Evolutionary conservation across 148 eudicot genomes (phyloP).

Genomic region (Fagopyrum homotropicum): DNA sequence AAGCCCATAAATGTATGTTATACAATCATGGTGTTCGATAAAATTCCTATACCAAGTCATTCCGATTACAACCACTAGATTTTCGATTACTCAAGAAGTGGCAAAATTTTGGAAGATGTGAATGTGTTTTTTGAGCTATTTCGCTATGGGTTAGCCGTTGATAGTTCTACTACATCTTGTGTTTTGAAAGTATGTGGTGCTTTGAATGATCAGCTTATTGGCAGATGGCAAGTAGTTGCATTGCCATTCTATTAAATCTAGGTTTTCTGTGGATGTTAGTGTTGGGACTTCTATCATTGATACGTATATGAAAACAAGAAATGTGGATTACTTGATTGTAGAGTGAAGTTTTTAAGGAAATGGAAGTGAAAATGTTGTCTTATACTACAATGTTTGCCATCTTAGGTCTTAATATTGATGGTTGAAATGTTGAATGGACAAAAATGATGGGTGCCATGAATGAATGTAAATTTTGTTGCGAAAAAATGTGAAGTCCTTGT

Average conservation of each 20-base stretch:
- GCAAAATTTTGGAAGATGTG: slow-evolving; percentile 33
- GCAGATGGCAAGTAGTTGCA: slow-evolving; percentile 71
- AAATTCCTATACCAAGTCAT: slow-evolving; percentile 27
- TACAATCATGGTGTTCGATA: slow-evolving; percentile 55
- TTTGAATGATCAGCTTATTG: slow-evolving; percentile 28
- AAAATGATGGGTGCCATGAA: no score
- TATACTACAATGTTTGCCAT: slow-evolving; percentile 71
- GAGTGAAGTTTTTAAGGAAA: slow-evolving; percentile 44
- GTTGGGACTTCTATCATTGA: slow-evolving; percentile 81
- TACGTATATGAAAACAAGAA: slow-evolving; percentile 67
- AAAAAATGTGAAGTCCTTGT: no score
- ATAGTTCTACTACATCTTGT: slow-evolving; percentile 72
- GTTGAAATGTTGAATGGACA: no score
- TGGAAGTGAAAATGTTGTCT: slow-evolving; percentile 74
- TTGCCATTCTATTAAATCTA: slow-evolving; percentile 51
- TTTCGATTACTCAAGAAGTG: slow-evolving; percentile 50
- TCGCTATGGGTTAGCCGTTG: slow-evolving; percentile 31
- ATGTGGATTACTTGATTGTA: slow-evolving; percentile 31
- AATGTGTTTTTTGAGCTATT: slow-evolving; percentile 34
- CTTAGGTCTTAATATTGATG: no score
- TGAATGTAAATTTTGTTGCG: no score
- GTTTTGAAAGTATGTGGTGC: slow-evolving; percentile 61
- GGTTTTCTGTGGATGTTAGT: slow-evolving; percentile 60
- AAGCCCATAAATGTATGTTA: not conserved
- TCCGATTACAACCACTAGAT: slow-evolving; percentile 41